Percentiles rank a stretch among this genome's conserved stretches.
Conservation (phyloP, 305 asterid genomes). For the Ajuga reptans region DNA sequence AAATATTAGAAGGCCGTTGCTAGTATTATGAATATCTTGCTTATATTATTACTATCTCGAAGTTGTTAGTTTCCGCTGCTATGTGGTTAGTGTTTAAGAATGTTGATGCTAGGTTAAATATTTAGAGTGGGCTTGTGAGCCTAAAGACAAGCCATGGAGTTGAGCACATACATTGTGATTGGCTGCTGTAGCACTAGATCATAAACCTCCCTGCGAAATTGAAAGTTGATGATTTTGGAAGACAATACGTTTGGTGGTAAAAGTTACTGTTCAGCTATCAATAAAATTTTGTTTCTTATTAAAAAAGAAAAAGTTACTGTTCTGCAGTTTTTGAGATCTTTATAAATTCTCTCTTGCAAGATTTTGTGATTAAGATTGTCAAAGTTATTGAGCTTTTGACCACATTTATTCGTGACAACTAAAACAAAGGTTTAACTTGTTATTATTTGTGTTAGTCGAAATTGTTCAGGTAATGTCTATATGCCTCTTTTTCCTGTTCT, state of each 20-base stretch:
- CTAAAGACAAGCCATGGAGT: neutral
- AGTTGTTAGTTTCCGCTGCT: slow-evolving; percentile 10
- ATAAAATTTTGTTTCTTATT: no score
- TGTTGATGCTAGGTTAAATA: neutral
- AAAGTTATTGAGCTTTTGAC: neutral
- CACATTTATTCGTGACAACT: neutral
- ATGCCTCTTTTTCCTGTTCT: neutral
- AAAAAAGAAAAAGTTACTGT: no score
- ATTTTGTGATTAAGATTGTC: neutral
- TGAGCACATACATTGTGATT: neutral
- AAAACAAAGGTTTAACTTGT: neutral
- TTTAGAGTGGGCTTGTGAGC: neutral
- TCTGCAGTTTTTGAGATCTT: neutral
- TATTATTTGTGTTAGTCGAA: neutral
- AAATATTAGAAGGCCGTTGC: neutral
- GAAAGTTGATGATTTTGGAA: neutral
- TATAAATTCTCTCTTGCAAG: neutral
- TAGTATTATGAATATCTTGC: neutral
- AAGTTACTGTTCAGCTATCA: no score
- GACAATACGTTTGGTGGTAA: neutral
- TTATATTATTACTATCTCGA: neutral
- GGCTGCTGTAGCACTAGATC: neutral
- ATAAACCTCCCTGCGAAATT: neutral
- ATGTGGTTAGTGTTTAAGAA: neutral
- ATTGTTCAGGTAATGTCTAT: neutral